Percentiles rank a stretch among this genome's conserved stretches.
phyloP scores from a whole-genome alignment of 2,329 filamentous ascomycete species.

The Monosporascus sp. region DNA sequence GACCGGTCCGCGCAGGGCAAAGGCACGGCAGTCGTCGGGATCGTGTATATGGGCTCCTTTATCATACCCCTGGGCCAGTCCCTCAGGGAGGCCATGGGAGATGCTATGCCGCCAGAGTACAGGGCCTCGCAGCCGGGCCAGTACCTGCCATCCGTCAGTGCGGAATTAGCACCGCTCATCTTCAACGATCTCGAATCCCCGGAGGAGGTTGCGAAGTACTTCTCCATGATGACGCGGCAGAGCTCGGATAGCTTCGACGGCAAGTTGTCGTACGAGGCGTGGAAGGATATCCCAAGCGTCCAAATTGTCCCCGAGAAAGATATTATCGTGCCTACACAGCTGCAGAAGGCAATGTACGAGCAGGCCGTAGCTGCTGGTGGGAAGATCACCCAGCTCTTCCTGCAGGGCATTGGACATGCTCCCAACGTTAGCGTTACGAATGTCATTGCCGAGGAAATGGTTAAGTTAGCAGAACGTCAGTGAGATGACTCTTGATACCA shows the following conservation, averaged over 20 bases:
- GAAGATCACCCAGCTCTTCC: conserved; percentile 3
- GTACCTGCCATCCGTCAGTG: too few relatives aligned
- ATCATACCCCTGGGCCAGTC: conserved; percentile 2
- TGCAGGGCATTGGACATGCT: conserved; percentile 3
- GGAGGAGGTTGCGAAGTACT: too few relatives aligned
- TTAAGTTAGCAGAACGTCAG: too few relatives aligned
- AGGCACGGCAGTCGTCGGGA: conserved; percentile 20
- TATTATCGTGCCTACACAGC: conserved; percentile 5
- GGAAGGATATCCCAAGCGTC: conserved; percentile 8
- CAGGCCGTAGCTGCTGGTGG: conserved; percentile 7
- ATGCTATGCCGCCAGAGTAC: too few relatives aligned
- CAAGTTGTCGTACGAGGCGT: conserved; percentile 9
- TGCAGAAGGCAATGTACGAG: conserved; percentile 9
- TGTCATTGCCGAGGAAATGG: too few relatives aligned
- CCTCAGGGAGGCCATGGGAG: not conserved
- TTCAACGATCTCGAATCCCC: too few relatives aligned
- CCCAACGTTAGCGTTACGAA: not conserved
- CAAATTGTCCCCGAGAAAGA: conserved; percentile 8
- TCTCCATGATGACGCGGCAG: conserved; percentile 5
- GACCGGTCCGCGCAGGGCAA: conserved; percentile 18
- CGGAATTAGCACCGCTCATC: too few relatives aligned
- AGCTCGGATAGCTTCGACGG: conserved; percentile 11
- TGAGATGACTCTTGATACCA: too few relatives aligned
- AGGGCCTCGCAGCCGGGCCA: too few relatives aligned
- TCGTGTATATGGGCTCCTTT: conserved; percentile 21